Percentiles rank a stretch among this genome's conserved stretches.
Evolutionary conservation across 768 basidiomycete species (phyloP).

Genomic region (Suillus fuscotomentosus): DNA sequence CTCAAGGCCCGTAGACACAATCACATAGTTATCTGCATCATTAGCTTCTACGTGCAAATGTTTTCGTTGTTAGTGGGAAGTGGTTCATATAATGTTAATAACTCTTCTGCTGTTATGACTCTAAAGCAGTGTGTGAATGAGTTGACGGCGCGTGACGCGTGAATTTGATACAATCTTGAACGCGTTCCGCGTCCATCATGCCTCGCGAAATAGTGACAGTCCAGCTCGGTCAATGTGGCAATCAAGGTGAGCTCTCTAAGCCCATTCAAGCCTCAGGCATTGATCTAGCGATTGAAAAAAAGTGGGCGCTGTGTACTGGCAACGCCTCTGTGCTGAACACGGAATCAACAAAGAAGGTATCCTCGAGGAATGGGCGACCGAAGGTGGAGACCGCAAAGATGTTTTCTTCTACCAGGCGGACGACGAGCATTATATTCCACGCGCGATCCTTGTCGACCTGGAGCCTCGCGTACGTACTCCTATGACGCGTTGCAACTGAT

Average conservation of each 20-base stretch:
- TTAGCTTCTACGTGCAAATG: constrained; percentile 14
- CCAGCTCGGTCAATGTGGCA: constrained; percentile 90
- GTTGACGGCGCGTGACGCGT: constrained; percentile 7
- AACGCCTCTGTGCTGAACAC: constrained; percentile 96
- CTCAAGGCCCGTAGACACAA: constrained; percentile 34
- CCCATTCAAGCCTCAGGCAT: constrained; percentile 10
- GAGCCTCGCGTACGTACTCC: constrained; percentile 81
- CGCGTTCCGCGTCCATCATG: constrained; percentile 41
- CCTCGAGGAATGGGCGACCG: constrained; percentile 95
- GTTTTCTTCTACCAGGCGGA: constrained; percentile 99
- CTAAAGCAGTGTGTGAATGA: background rate
- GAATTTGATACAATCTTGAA: constrained; percentile 13
- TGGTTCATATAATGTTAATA: constrained; percentile 20
- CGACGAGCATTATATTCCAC: constrained; percentile 97
- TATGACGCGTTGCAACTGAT: background rate
- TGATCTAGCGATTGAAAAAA: constrained; percentile 11
- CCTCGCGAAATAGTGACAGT: constrained; percentile 84
- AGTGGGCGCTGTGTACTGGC: constrained; percentile 99
- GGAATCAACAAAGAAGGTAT: constrained; percentile 96
- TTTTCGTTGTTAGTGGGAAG: constrained; percentile 16
- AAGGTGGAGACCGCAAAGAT: constrained; percentile 95
- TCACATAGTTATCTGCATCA: constrained; percentile 19
- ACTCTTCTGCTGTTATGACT: constrained; percentile 9
- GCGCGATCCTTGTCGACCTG: constrained; percentile 93
- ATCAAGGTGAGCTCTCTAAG: constrained; percentile 64